phyloP scores from a whole-genome alignment of 306 rosid genomes.

The Dalbergia cultrata region DNA sequence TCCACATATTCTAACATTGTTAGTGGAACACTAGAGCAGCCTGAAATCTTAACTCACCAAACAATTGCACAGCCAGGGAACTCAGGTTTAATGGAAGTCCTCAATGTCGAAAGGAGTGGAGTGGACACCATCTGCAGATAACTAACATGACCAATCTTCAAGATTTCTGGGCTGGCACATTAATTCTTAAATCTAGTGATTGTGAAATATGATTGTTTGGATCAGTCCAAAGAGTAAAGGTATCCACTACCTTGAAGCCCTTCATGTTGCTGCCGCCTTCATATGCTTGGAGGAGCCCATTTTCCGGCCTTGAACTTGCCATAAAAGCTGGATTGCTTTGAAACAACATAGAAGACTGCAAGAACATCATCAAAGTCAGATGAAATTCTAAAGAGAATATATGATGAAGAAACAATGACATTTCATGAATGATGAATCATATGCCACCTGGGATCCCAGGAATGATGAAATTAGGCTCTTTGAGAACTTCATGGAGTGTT shows the following conservation, averaged over 20 bases:
- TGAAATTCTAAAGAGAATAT: constrained; percentile 38
- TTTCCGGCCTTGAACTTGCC: constrained; percentile 82
- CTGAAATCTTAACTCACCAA: constrained; percentile 39
- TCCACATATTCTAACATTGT: constrained; percentile 28
- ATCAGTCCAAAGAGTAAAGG: background rate
- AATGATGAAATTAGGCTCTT: constrained; percentile 67
- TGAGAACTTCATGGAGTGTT: constrained; percentile 70
- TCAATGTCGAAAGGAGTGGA: constrained; percentile 1
- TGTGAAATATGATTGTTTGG: constrained; percentile 22
- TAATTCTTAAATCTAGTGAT: constrained; percentile 15
- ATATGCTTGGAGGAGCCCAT: constrained; percentile 75
- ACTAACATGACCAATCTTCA: constrained; percentile 34
- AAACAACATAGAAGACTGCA: constrained; percentile 91
- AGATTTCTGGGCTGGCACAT: constrained; percentile 19
- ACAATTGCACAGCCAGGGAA: constrained; percentile 27
- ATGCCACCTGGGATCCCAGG: constrained; percentile 85
- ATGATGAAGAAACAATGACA: background rate
- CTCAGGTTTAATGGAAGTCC: background rate
- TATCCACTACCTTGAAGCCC: constrained; percentile 23
- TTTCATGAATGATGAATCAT: constrained; percentile 15
- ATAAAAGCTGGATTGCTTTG: constrained; percentile 79
- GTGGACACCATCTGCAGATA: background rate
- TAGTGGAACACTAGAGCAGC: constrained; percentile 8
- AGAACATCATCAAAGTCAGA: constrained; percentile 16
- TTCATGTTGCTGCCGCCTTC: constrained; percentile 33